A percentile compares a stretch with the other conserved stretches of the same genome.
These are phyloP conservation scores for Fusarium torreyae DNA, from an alignment of 2,329 filamentous ascomycete species.

Conservation along the genomic window DNA sequence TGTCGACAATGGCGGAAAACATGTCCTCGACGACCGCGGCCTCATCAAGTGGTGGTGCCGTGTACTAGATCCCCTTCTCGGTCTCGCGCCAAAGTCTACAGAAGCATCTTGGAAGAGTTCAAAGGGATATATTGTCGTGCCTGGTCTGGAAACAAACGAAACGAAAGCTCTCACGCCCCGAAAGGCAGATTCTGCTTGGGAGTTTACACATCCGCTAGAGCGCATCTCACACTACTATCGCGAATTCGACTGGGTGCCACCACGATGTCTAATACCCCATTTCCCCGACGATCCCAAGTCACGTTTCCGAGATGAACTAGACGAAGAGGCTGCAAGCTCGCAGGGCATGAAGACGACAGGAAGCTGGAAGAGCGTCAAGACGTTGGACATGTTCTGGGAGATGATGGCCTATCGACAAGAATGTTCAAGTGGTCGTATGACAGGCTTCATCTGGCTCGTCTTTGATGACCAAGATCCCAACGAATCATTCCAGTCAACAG, in stretches of 20 bases:
- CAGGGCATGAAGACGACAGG: slow-evolving; percentile 70
- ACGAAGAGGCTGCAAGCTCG: slow-evolving; percentile 80
- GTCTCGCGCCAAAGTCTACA: slow-evolving; percentile 57
- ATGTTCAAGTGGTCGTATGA: slow-evolving; percentile 91
- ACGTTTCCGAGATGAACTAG: slow-evolving; percentile 88
- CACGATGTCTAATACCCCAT: slow-evolving; percentile 87
- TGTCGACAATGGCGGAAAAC: slow-evolving; percentile 86
- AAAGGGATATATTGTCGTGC: slow-evolving; percentile 89
- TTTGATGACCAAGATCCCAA: slow-evolving; percentile 70
- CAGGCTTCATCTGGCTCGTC: slow-evolving; percentile 95
- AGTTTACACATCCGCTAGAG: slow-evolving; percentile 80
- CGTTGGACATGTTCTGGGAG: slow-evolving; percentile 96
- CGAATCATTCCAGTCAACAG: slow-evolving; percentile 47
- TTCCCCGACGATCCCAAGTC: slow-evolving; percentile 98
- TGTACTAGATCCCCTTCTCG: slow-evolving; percentile 83
- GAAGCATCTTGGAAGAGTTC: slow-evolving; percentile 60
- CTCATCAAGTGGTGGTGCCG: slow-evolving; percentile 97
- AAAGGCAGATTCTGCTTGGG: slow-evolving; percentile 67
- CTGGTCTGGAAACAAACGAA: slow-evolving; percentile 87
- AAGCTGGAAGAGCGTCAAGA: slow-evolving; percentile 86
- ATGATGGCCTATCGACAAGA: slow-evolving; percentile 98
- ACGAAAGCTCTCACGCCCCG: slow-evolving; percentile 83
- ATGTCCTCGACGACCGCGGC: slow-evolving; percentile 91
- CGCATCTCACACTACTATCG: slow-evolving; percentile 73
- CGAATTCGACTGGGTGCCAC: slow-evolving; percentile 74